Percentiles rank a stretch among this genome's conserved stretches.
These are phyloP conservation scores for Gonium pectorale DNA, from an alignment of 139 green algal genomes.

Conservation along the genomic window DNA sequence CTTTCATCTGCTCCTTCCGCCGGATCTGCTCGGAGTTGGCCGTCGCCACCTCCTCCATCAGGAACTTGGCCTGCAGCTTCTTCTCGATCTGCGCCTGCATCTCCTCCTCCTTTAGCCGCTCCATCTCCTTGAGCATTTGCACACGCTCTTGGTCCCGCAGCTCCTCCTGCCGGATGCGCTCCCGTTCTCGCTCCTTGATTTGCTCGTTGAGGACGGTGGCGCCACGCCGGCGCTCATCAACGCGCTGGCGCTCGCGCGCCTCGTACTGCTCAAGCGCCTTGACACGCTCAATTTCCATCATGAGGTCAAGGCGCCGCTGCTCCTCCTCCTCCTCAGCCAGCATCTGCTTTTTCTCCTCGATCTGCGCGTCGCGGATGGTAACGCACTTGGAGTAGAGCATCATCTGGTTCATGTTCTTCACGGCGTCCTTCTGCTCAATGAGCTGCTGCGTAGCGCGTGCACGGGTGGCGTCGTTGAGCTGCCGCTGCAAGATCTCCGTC, in stretches of 20 bases:
- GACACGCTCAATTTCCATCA: conserved; percentile 90
- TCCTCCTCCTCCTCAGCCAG: conserved; percentile 75
- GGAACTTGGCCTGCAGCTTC: conserved; percentile 64
- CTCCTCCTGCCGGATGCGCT: conserved; percentile 73
- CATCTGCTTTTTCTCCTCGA: conserved; percentile 86
- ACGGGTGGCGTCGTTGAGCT: conserved; percentile 60
- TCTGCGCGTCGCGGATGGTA: conserved; percentile 85
- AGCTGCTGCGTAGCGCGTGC: conserved; percentile 64
- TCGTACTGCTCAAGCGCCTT: conserved; percentile 73
- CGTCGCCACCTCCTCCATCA: conserved; percentile 76
- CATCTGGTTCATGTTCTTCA: conserved; percentile 95
- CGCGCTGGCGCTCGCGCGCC: conserved; percentile 72
- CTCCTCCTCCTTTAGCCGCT: conserved; percentile 70
- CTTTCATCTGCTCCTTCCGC: conserved; percentile 76
- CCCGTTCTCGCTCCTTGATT: conserved; percentile 74
- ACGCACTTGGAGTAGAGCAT: conserved; percentile 91
- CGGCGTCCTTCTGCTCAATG: conserved; percentile 84
- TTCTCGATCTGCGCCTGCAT: conserved; percentile 64
- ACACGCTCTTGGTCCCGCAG: conserved; percentile 71
- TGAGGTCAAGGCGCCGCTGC: conserved; percentile 73
- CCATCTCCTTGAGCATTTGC: conserved; percentile 67
- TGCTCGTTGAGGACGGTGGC: conserved; percentile 84
- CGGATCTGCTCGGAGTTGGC: conserved; percentile 83
- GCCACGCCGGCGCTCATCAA: conserved; percentile 71
- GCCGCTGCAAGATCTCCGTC: conserved; percentile 66